Evolutionary conservation across 768 basidiomycete genomes (phyloP), one percentile per base, ranked within the genome.

Genomic region (Udeniomyces megalosporus): DNA sequence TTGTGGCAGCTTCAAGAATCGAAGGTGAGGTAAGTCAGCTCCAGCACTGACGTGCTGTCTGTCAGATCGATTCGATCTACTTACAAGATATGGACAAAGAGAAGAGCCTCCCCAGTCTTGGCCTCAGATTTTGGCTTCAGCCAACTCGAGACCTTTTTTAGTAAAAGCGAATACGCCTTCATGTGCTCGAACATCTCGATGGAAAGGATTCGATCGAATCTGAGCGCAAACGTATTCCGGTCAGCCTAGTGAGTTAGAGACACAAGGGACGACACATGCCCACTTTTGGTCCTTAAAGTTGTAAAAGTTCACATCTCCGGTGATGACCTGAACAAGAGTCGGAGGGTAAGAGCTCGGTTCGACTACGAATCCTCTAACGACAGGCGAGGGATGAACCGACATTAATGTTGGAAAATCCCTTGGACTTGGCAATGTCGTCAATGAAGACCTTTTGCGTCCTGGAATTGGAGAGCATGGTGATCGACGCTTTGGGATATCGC

Each of bases 111-210:
- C 12, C 66, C 32, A 51, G 61, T 64, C 38, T 45, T 63, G 60
- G 64, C 66, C 7, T 64, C 35, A 20, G 34, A 28, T 55, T 71
- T 74, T 4, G 81, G 79, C 31, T 78, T 75, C 14, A 85, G 76
- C 84, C 84, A 86, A 10, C 77, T 79, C 1, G 81, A 78, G 32
- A 84, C 71, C 69, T 85, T 85, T 57, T 74, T 71, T 62, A 85
- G 74, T 10, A 85, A 78, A 10, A 72, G 70, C 60, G 83, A 74
- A 72, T 85, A 85, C 69, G 84, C 84, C 73, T 84, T 84, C 82
- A 84, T 83, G 70, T 85, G 84, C 68, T 84, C 83, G 66, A 84
- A 83, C 69, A 81, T 83, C 72, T 85, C 84, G 55, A 85, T 84
- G 2, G 81, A 82, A 15, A 85, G 68, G 57, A 85, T 81, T 61